Conservation (phyloP, 306 rosid genomes). For the Quercus suber region DNA sequence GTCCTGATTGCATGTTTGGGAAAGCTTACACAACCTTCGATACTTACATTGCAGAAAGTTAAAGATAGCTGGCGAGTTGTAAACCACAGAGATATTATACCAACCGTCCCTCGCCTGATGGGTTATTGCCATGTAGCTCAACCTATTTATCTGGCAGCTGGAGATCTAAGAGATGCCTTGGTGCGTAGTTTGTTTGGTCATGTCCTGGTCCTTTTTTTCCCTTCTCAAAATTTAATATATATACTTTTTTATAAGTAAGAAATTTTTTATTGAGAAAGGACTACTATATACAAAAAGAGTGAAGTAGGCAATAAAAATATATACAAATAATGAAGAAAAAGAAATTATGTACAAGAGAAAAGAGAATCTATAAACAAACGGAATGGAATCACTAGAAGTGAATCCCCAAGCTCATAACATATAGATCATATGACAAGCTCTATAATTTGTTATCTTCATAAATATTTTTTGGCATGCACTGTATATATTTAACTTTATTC, state of each 20-base stretch:
- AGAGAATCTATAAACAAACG: too few species aligned
- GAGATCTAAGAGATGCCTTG: conserved; percentile 59
- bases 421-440: neutral
- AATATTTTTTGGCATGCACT: neutral
- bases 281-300: too few species aligned
- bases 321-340: too few species aligned
- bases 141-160: conserved; percentile 83
- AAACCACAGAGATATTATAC: conserved; percentile 97
- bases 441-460: neutral
- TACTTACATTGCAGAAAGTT: conserved; percentile 66
- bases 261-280: too few species aligned
- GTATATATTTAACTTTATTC: neutral
- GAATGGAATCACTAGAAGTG: too few species aligned
- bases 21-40: conserved; percentile 15
- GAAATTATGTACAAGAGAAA: too few species aligned
- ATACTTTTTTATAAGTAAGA: neutral
- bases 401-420: neutral
- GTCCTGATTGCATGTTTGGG: conserved; percentile 13
- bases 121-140: conserved; percentile 96
- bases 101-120: conserved; percentile 94
- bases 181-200: conserved; percentile 42
- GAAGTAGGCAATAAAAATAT: too few species aligned
- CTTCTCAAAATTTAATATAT: too few species aligned
- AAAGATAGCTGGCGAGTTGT: conserved; percentile 98
- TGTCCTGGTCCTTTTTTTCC: neutral